Base-by-base conservation (phyloP, 257 asterid species). In the Penstemon newberryi region DNA sequence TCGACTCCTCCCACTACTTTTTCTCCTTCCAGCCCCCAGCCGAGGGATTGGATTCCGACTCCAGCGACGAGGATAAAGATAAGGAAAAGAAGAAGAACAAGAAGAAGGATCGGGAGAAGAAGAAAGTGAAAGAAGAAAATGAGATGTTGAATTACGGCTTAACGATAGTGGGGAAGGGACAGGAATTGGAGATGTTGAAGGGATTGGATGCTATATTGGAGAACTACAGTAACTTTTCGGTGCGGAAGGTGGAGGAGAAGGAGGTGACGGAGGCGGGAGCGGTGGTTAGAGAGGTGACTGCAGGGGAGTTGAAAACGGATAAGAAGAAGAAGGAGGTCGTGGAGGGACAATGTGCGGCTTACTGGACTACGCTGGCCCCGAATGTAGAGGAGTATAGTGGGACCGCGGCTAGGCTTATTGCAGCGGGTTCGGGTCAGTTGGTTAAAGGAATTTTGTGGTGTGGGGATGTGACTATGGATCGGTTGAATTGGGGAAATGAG, bases 321-420 rank as follows among this genome's bases (percentile, higher is more conserved):
- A 51, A 74, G 82, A 81, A 83, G 82, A 86, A 86, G 88, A 88
- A 78, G 86, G 87, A 83, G 65, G 79, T 68, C 55, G 75, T 92
- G 66, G 91, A 92, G 79, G 95, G 95, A 72, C 81, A 87, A 52
- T 94, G 97, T 49, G 87, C 95, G 3, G 97, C 92, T 3, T 94
- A 94, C 69, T 94, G 99, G 99, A 94, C 99, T 2, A 84, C 97
- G 0, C 68, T 94, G 65, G 99, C 99, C 4, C 99, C 99, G 4
- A 94, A 94, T 70, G 99, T 94, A 69, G 99, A 94, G 79, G 99
- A 94, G 55, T 94, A 94, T 46, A 90, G 99, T 61, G 86, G 96
- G 12, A 79, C 79, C 0, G 97, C 97, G 0, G 96, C 97, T n/a
- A 84, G 77, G 84, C 76, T 94, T 75, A 85, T 94, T 19, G 99